Conservation (phyloP, 176 grass and related monocot species). For the Pharus latifolius region DNA sequence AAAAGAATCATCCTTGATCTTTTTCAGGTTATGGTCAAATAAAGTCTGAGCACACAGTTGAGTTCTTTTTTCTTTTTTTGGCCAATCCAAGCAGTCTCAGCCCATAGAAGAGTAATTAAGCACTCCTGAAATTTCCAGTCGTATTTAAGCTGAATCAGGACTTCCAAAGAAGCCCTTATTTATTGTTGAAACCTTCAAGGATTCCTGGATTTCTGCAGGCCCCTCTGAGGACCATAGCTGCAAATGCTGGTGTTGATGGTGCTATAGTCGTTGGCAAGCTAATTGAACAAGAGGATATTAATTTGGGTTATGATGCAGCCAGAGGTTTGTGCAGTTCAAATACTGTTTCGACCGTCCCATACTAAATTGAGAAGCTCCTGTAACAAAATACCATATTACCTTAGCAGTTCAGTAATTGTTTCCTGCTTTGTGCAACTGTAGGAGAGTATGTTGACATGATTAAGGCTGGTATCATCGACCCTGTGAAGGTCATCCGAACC, state of each 20-base stretch:
- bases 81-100: too few relatives aligned
- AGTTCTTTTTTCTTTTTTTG: too few relatives aligned
- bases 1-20: too few relatives aligned
- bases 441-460: slow-evolving; percentile 94
- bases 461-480: slow-evolving; percentile 82
- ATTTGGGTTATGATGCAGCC: slow-evolving; percentile 78
- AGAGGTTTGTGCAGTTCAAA: slow-evolving; percentile 47
- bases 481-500: slow-evolving; percentile 79
- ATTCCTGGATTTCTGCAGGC: slow-evolving; percentile 44
- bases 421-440: slow-evolving; percentile 25
- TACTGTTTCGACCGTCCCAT: background rate
- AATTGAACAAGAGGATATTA: slow-evolving; percentile 77
- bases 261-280: slow-evolving; percentile 69
- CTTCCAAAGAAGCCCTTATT: too few relatives aligned
- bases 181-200: background rate
- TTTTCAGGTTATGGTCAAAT: too few relatives aligned
- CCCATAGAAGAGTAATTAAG: too few relatives aligned
- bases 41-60: too few relatives aligned
- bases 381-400: background rate
- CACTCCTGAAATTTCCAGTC: too few relatives aligned
- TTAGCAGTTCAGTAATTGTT: background rate
- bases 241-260: slow-evolving; percentile 82
- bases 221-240: slow-evolving; percentile 58
- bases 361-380: background rate
- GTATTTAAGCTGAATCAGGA: too few relatives aligned